A percentile compares a stretch with the other conserved stretches of the same genome.
Conservation (phyloP, 352 stramenopile species). For the Phytophthora pluvialis region DNA sequence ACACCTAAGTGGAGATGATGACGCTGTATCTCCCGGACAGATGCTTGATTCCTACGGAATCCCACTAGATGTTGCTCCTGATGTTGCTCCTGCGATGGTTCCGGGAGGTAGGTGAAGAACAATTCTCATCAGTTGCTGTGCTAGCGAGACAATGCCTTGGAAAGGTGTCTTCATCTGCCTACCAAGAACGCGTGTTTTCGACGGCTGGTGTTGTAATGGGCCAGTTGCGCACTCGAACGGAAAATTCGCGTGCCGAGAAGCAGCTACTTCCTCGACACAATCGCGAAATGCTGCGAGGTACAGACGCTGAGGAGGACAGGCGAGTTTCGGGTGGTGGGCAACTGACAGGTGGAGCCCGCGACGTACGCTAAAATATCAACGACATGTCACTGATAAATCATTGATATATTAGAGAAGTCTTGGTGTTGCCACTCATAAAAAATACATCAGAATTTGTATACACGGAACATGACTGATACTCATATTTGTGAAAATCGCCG, state of each 20-base stretch:
- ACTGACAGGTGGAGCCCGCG: too few species aligned
- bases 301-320: too few species aligned
- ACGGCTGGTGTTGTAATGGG: conserved; percentile 1
- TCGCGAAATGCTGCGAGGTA: too few species aligned
- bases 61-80: conserved; percentile 3
- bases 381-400: too few species aligned
- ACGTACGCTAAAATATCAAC: too few species aligned
- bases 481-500: too few species aligned
- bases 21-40: background rate
- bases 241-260: conserved; percentile 2
- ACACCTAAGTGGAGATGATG: background rate
- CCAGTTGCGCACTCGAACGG: background rate
- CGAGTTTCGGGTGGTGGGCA: too few species aligned
- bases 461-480: too few species aligned
- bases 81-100: too few species aligned
- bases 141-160: background rate
- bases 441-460: too few species aligned
- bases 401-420: too few species aligned
- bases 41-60: background rate
- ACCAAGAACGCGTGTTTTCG: conserved; percentile 13
- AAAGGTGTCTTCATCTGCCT: conserved; percentile 8
- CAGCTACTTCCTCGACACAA: conserved; percentile 3
- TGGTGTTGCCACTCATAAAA: too few species aligned
- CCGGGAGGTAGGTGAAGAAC: background rate
- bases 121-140: conserved; percentile 5